Evolutionary conservation across 768 basidiomycete species (phyloP).

Genomic region (Mycena sanguinolenta): DNA sequence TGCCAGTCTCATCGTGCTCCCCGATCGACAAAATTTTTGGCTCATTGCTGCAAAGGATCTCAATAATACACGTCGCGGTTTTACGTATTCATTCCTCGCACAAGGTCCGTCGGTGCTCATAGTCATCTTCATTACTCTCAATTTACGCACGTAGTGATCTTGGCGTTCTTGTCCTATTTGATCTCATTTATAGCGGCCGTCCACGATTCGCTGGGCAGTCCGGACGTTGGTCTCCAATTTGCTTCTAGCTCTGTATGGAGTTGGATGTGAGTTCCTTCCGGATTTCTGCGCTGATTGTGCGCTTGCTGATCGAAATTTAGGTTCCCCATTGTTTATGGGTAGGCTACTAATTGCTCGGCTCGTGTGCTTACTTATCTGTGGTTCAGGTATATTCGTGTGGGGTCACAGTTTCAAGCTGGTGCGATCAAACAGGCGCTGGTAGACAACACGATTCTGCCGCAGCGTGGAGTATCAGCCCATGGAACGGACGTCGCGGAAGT

Average conservation of each 20-base stretch:
- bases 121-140: not conserved
- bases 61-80: constrained; percentile 30
- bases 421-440: constrained; percentile 29
- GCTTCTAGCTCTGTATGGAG: constrained; percentile 37
- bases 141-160: constrained; percentile 15
- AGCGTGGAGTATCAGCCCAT: not conserved
- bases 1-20: constrained; percentile 25
- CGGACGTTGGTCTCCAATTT: constrained; percentile 33
- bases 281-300: not conserved
- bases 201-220: constrained; percentile 18
- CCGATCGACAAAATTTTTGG: constrained; percentile 27
- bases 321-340: constrained; percentile 36
- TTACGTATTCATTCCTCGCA: constrained; percentile 32
- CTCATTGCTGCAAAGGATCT: constrained; percentile 28
- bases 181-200: constrained; percentile 33
- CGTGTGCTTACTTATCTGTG: not conserved
- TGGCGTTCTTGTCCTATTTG: constrained; percentile 30
- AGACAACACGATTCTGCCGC: constrained; percentile 14
- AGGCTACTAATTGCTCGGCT: not conserved
- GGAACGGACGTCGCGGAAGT: not conserved
- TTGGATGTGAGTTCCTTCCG: constrained; percentile 28
- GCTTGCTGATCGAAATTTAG: not conserved
- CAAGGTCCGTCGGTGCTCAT: constrained; percentile 19
- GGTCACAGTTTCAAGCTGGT: constrained; percentile 32
- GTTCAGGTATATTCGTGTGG: constrained; percentile 26